Percentiles rank a stretch among this genome's conserved stretches.
These are phyloP conservation scores for Globisporangium takayamanum DNA, from an alignment of 352 stramenopile species.

Conservation along the genomic window DNA sequence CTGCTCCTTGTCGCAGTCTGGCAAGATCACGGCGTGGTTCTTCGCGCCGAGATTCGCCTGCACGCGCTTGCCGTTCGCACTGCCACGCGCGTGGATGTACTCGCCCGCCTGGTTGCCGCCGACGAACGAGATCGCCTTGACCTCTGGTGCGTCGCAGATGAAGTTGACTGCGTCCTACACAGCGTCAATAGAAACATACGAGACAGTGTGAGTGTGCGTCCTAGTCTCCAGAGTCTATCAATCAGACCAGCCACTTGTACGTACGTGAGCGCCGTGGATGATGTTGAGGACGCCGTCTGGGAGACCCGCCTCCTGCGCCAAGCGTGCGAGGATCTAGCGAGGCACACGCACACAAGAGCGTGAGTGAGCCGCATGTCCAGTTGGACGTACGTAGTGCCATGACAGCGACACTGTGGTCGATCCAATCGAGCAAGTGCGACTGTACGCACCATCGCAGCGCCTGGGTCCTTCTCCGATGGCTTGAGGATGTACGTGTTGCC, in stretches of 20 bases:
- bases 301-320: constrained; percentile 91
- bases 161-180: constrained; percentile 90
- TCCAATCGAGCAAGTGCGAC: not conserved
- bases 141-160: constrained; percentile 91
- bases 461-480: constrained; percentile 91
- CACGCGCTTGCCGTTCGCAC: constrained; percentile 90
- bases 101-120: constrained; percentile 90
- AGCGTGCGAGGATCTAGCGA: constrained; percentile 79
- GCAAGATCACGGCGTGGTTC: constrained; percentile 97
- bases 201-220: not conserved
- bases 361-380: not conserved
- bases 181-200: constrained; percentile 8
- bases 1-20: constrained; percentile 90
- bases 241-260: constrained; percentile 4
- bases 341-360: not conserved
- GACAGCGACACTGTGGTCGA: not conserved
- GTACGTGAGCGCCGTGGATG: constrained; percentile 79
- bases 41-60: constrained; percentile 97
- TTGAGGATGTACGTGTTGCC: constrained; percentile 98
- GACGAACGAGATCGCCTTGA: constrained; percentile 97
- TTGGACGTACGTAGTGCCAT: too few species aligned
- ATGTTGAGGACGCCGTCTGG: constrained; percentile 95
- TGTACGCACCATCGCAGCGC: constrained; percentile 63
- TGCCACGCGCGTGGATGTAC: constrained; percentile 90
- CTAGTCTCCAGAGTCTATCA: not conserved